A percentile compares a stretch with the other conserved stretches of the same genome.
These are phyloP conservation scores for Silene noctiflora DNA, from an alignment of 179 eudicot genomes.

Conservation along the genomic window DNA sequence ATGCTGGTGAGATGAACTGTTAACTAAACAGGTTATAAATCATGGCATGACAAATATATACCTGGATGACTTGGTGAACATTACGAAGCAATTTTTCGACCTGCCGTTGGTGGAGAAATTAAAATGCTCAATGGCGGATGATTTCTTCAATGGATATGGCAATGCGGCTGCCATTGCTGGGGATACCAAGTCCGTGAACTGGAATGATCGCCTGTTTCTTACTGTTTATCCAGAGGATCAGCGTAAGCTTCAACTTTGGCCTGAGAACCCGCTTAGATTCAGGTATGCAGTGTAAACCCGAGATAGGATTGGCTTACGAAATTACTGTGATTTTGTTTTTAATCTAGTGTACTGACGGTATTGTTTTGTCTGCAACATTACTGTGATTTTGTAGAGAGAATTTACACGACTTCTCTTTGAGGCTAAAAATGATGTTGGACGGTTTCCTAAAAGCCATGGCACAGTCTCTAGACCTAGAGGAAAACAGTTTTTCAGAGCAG, in stretches of 20 bases:
- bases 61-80: slow-evolving; percentile 29
- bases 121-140: slow-evolving; percentile 26
- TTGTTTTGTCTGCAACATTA: too few species aligned
- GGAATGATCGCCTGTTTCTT: slow-evolving; percentile 41
- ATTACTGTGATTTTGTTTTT: too few species aligned
- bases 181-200: slow-evolving; percentile 19
- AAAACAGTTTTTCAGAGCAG: slow-evolving; percentile 26
- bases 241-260: slow-evolving; percentile 33
- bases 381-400: slow-evolving; percentile 21
- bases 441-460: slow-evolving; percentile 37
- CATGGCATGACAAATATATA: slow-evolving; percentile 31
- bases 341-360: too few species aligned
- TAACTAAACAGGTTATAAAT: slow-evolving; percentile 25
- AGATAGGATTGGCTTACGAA: too few species aligned
- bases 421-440: slow-evolving; percentile 18
- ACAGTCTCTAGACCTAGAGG: slow-evolving; percentile 25
- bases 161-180: slow-evolving; percentile 19
- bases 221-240: slow-evolving; percentile 27
- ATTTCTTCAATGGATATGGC: slow-evolving; percentile 36
- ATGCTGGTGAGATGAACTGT: background rate
- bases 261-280: slow-evolving; percentile 23
- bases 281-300: slow-evolving; percentile 14
- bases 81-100: slow-evolving; percentile 28
- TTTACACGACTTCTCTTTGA: slow-evolving; percentile 22
- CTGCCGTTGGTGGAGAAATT: slow-evolving; percentile 33